These are phyloP conservation scores for Ophiobolus disseminans DNA, from an alignment of 2,329 filamentous ascomycete species.

Conservation along the genomic window DNA sequence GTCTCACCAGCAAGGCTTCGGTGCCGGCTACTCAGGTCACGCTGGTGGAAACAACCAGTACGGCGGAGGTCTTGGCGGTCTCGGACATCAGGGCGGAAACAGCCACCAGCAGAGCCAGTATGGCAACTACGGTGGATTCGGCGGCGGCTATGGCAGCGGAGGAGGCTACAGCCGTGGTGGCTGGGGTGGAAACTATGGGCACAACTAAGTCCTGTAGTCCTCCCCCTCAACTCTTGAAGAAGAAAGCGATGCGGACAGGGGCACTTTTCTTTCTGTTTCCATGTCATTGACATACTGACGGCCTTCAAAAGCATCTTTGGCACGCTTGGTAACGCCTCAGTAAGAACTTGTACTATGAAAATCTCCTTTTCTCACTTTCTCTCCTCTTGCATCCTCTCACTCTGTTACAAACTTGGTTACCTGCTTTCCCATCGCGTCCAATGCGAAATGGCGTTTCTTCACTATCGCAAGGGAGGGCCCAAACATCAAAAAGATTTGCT, in stretches of 20 bases:
- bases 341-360: constrained; percentile 45
- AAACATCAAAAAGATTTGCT: constrained; percentile 29
- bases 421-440: constrained; percentile 25
- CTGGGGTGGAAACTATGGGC: constrained; percentile 58
- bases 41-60: constrained; percentile 57
- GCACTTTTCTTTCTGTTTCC: constrained; percentile 23
- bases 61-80: constrained; percentile 61
- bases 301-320: constrained; percentile 36
- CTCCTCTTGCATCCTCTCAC: constrained; percentile 44
- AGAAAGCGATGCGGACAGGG: constrained; percentile 30
- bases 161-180: constrained; percentile 55
- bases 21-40: constrained; percentile 62
- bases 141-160: constrained; percentile 49
- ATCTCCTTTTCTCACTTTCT: constrained; percentile 30
- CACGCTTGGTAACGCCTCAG: constrained; percentile 32
- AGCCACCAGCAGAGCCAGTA: constrained; percentile 55
- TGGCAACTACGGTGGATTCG: constrained; percentile 52
- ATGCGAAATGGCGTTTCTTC: constrained; percentile 34
- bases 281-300: constrained; percentile 29
- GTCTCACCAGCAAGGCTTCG: constrained; percentile 64
- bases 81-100: constrained; percentile 57
- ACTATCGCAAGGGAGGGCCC: constrained; percentile 33
- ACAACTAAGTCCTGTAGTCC: constrained; percentile 42
- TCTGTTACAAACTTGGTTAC: constrained; percentile 28
- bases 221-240: constrained; percentile 3